Percentiles rank a stretch among this genome's conserved stretches.
Conservation (phyloP, 1,284 basidiomycete genomes). For the Mycena citricolor region DNA sequence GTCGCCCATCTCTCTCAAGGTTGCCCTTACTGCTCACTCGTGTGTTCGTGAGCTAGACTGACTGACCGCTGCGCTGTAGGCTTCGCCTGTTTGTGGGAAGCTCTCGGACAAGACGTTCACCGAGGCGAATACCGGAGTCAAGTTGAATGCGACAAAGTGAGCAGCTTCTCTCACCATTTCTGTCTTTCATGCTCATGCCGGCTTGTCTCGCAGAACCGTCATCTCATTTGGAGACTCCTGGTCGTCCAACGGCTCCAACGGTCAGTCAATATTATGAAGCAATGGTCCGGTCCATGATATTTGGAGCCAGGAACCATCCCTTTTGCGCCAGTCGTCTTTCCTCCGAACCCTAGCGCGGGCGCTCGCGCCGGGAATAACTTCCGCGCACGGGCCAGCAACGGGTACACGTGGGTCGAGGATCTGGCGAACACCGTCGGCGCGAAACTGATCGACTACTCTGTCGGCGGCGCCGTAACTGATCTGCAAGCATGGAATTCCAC, state of each 20-base stretch:
- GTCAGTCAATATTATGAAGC: no score
- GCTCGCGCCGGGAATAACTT: conserved; percentile 21
- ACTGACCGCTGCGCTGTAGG: conserved; percentile 11
- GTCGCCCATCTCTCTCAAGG: conserved; percentile 17
- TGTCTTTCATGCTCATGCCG: neutral
- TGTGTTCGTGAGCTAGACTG: no score
- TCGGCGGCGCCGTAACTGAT: conserved; percentile 1
- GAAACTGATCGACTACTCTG: conserved; percentile 14
- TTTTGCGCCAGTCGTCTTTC: conserved; percentile 22
- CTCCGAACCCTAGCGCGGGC: conserved; percentile 22
- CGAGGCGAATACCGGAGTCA: conserved; percentile 20
- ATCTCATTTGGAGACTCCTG: conserved; percentile 21
- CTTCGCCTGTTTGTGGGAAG: conserved; percentile 17
- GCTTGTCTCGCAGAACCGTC: conserved; percentile 6
- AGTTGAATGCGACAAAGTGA: conserved; percentile 21
- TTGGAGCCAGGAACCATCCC: conserved; percentile 18
- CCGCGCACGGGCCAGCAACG: conserved; percentile 19
- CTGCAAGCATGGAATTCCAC: conserved; percentile 20
- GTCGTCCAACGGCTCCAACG: conserved; percentile 24
- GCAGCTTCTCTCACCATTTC: neutral
- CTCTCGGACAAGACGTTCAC: conserved; percentile 15
- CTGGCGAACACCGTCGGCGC: conserved; percentile 22
- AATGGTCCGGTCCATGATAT: neutral
- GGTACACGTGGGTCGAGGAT: conserved; percentile 20
- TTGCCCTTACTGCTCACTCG: no score